These are phyloP conservation scores for Hirsutella rhossiliensis DNA, from an alignment of 2,329 filamentous ascomycete genomes.

Conservation along the genomic window DNA sequence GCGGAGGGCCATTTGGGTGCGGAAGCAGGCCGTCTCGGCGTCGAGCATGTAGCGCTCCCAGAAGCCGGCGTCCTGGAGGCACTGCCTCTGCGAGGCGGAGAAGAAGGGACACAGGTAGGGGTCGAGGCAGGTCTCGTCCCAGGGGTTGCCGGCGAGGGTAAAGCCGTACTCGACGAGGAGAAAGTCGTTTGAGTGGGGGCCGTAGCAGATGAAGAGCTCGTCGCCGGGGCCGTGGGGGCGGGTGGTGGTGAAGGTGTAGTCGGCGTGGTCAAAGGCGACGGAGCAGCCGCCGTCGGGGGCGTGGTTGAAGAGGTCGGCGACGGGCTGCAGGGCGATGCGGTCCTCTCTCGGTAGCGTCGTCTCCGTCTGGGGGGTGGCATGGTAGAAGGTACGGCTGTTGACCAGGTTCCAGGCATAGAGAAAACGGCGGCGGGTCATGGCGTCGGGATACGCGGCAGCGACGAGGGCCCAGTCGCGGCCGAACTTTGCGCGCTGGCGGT, in stretches of 20 bases:
- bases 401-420: conserved; percentile 46
- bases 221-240: conserved; percentile 40
- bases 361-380: conserved; percentile 32
- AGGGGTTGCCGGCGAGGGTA: conserved; percentile 32
- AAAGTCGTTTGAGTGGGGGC: conserved; percentile 57
- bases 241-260: conserved; percentile 43
- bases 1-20: conserved; percentile 41
- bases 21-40: conserved; percentile 35
- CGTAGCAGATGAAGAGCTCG: conserved; percentile 59
- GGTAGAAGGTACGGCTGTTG: conserved; percentile 53
- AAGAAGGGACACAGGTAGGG: conserved; percentile 30
- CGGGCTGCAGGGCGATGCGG: conserved; percentile 57
- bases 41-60: conserved; percentile 40
- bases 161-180: conserved; percentile 56
- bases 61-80: conserved; percentile 34
- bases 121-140: conserved; percentile 38
- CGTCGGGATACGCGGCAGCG: conserved; percentile 12
- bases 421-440: conserved; percentile 27
- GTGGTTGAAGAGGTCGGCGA: conserved; percentile 62
- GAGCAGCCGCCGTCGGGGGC: conserved; percentile 32
- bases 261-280: conserved; percentile 35
- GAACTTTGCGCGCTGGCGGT: conserved; percentile 37
- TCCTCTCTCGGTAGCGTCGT: conserved; percentile 33
- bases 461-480: conserved; percentile 26
- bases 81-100: conserved; percentile 17